These are phyloP conservation scores for Colletotrichum zoysiae DNA, from an alignment of 2,329 filamentous ascomycete species.

Conservation along the genomic window DNA sequence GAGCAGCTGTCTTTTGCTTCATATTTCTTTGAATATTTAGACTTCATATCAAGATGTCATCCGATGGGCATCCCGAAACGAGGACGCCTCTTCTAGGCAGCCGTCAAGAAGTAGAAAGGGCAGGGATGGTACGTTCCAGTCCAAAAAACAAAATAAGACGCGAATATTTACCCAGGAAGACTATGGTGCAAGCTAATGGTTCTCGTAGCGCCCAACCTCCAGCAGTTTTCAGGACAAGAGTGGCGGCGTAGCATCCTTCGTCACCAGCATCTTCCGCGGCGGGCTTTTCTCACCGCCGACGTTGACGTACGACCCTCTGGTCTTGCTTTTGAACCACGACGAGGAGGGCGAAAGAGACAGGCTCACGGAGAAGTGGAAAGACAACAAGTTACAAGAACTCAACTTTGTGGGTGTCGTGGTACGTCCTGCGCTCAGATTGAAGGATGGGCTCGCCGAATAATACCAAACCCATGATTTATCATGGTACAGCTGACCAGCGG, in stretches of 20 bases:
- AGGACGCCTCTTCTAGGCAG: conserved; percentile 14
- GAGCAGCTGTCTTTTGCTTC: too few species aligned
- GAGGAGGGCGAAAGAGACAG: conserved; percentile 45
- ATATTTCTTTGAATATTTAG: not conserved
- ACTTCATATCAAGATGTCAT: not conserved
- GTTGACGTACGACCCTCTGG: conserved; percentile 14
- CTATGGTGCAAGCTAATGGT: not conserved
- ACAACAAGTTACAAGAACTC: conserved; percentile 55
- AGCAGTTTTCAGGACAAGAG: not conserved
- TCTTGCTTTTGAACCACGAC: conserved; percentile 20
- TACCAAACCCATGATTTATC: not conserved
- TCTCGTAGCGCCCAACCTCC: not conserved
- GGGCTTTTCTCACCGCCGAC: conserved; percentile 23
- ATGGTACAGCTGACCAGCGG: not conserved
- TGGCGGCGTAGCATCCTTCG: not conserved
- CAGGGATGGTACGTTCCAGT: not conserved
- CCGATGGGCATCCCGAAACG: not conserved
- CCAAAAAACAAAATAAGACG: not conserved
- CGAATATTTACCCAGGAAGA: too few species aligned
- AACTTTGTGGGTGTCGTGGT: conserved; percentile 57
- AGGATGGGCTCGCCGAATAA: not conserved
- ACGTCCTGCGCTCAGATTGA: not conserved
- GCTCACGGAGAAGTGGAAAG: conserved; percentile 53
- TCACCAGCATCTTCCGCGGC: conserved; percentile 20
- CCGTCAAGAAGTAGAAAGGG: not conserved